A percentile compares a stretch with the other conserved stretches of the same genome.
These are phyloP conservation scores for Hymenoscyphus infarciens DNA, from an alignment of 2,329 filamentous ascomycete species.

Conservation along the genomic window DNA sequence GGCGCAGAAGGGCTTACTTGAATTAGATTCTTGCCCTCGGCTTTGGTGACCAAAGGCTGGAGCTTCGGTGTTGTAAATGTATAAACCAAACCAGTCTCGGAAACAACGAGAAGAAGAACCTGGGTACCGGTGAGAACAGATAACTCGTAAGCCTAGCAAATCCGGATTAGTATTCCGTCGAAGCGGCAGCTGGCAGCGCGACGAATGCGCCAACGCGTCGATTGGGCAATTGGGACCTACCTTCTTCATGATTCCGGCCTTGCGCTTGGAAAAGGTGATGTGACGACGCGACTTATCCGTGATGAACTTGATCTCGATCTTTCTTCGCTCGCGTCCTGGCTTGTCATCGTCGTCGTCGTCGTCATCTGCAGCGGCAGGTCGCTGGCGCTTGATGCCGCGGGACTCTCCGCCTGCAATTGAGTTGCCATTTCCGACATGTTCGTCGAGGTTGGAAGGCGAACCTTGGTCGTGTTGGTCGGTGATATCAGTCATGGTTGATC, in stretches of 20 bases:
- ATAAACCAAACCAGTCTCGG: conserved; percentile 94
- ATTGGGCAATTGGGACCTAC: conserved; percentile 49
- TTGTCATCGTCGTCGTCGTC: conserved; percentile 98
- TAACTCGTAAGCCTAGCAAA: conserved; percentile 81
- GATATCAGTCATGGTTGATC: conserved; percentile 68
- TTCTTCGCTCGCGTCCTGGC: conserved; percentile 93
- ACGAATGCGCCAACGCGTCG: conserved; percentile 27
- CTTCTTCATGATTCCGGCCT: conserved; percentile 99
- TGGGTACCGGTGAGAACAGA: conserved; percentile 97
- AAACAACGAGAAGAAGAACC: conserved; percentile 92
- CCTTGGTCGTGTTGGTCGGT: conserved; percentile 74
- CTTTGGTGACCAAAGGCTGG: conserved; percentile 95
- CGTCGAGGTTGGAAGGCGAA: conserved; percentile 70
- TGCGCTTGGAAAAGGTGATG: conserved; percentile 99
- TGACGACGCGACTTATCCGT: conserved; percentile 99
- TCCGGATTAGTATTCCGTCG: conserved; percentile 20
- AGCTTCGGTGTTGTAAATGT: conserved; percentile 98
- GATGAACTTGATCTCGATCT: conserved; percentile 99
- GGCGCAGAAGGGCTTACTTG: conserved; percentile 59
- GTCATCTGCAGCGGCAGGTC: conserved; percentile 80
- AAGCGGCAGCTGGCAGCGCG: conserved; percentile 1
- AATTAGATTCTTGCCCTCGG: conserved; percentile 98
- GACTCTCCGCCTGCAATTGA: conserved; percentile 52
- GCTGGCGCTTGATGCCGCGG: conserved; percentile 86
- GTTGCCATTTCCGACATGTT: conserved; percentile 74